Conservation (phyloP, 2,329 filamentous ascomycete species). For the Leptographium radiaticola region DNA sequence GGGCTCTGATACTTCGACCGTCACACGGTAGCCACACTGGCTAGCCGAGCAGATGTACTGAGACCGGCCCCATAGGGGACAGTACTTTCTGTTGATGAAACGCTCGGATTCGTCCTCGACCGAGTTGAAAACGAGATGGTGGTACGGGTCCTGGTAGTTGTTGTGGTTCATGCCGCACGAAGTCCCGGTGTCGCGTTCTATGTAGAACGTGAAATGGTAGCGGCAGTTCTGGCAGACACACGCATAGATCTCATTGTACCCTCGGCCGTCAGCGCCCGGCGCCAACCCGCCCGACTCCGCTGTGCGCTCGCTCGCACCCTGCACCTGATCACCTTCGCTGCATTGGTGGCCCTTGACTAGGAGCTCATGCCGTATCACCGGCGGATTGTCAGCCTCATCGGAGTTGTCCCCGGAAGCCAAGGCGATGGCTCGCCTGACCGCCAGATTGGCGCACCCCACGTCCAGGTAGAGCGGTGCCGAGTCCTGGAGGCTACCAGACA, state of each 20-base stretch:
- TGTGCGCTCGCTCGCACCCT: not conserved
- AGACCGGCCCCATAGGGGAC: constrained; percentile 24
- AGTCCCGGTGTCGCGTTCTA: constrained; percentile 7
- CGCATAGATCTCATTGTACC: constrained; percentile 12
- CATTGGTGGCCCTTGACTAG: constrained; percentile 13
- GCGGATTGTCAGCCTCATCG: not conserved
- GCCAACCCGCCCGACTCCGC: not conserved
- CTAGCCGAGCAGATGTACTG: constrained; percentile 27
- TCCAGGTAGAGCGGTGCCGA: constrained; percentile 1
- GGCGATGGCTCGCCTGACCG: constrained; percentile 4
- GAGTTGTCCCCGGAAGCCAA: not conserved
- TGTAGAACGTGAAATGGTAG: constrained; percentile 19
- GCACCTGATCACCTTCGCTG: constrained; percentile 1
- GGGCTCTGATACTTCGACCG: constrained; percentile 35
- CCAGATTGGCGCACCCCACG: constrained; percentile 8
- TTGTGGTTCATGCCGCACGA: constrained; percentile 9
- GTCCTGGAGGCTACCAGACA: constrained; percentile 7
- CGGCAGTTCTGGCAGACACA: constrained; percentile 21
- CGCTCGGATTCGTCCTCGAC: not conserved
- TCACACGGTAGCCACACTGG: constrained; percentile 28
- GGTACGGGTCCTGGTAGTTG: constrained; percentile 10
- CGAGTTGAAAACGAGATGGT: constrained; percentile 14
- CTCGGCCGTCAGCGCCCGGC: constrained; percentile 6
- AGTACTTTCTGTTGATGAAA: constrained; percentile 19
- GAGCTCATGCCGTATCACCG: constrained; percentile 7